Percentiles rank a stretch among this genome's conserved stretches.
Evolutionary conservation across 768 basidiomycete genomes (phyloP).

Genomic region (Boletus subparvulus): DNA sequence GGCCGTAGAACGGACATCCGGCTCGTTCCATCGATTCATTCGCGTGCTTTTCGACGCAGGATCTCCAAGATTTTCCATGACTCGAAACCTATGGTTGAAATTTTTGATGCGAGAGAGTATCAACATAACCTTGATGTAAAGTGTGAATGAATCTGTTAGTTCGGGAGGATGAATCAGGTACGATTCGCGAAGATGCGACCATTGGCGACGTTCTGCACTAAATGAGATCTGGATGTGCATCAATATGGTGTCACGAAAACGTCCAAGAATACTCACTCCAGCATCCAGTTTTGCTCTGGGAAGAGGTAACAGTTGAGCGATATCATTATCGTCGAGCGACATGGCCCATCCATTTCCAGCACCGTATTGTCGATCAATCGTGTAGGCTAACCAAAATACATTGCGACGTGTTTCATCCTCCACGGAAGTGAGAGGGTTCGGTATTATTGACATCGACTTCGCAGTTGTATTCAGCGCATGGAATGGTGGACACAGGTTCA

Average conservation of each 20-base stretch:
- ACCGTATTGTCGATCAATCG: conserved; percentile 64
- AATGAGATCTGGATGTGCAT: conserved; percentile 42
- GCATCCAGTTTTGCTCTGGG: conserved; percentile 57
- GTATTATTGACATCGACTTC: conserved; percentile 57
- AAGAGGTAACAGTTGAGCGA: conserved; percentile 68
- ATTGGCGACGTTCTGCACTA: conserved; percentile 56
- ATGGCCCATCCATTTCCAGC: conserved; percentile 71
- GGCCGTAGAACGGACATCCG: conserved; percentile 59
- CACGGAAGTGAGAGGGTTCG: conserved; percentile 55
- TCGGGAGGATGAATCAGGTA: conserved; percentile 60
- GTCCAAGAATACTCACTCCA: conserved; percentile 45
- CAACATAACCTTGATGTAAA: conserved; percentile 70
- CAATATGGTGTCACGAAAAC: conserved; percentile 1
- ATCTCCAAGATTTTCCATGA: conserved; percentile 61
- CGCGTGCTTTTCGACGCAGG: conserved; percentile 26
- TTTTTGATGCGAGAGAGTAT: conserved; percentile 60
- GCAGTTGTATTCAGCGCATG: conserved; percentile 60
- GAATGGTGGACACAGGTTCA: conserved; percentile 69
- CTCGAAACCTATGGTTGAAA: conserved; percentile 67
- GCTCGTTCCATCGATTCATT: conserved; percentile 38
- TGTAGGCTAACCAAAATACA: conserved; percentile 72
- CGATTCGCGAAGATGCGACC: conserved; percentile 61
- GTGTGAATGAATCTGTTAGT: conserved; percentile 66
- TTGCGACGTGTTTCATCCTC: conserved; percentile 75
- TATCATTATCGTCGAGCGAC: conserved; percentile 69